Evolutionary conservation across 2,329 filamentous ascomycete species (phyloP).

Genomic region (Penicillium paneum): DNA sequence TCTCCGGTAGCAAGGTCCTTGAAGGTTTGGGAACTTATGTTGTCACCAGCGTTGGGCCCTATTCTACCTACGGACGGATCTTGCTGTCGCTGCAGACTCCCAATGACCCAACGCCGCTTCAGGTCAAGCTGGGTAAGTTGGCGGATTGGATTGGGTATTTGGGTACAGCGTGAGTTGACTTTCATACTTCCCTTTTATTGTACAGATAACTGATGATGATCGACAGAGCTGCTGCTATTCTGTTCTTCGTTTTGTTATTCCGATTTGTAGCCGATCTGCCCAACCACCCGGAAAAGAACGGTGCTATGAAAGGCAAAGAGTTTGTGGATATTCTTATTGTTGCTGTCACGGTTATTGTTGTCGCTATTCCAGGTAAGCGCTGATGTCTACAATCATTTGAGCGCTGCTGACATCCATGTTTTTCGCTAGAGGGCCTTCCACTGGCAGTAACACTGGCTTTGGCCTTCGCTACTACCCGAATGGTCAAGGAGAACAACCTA

Average conservation of each 20-base stretch:
- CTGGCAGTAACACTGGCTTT: constrained; percentile 74
- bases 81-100: constrained; percentile 71
- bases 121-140: constrained; percentile 71
- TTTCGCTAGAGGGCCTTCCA: constrained; percentile 61
- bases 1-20: constrained; percentile 76
- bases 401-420: constrained; percentile 35
- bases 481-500: constrained; percentile 74
- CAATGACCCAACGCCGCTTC: constrained; percentile 71
- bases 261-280: constrained; percentile 71
- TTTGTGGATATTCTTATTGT: constrained; percentile 76
- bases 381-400: not conserved
- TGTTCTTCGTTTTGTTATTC: constrained; percentile 84
- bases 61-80: constrained; percentile 73
- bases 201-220: constrained; percentile 8
- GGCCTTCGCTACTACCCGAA: constrained; percentile 72
- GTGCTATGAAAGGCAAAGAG: constrained; percentile 73
- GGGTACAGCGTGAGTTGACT: constrained; percentile 56
- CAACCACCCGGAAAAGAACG: constrained; percentile 46
- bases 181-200: not conserved
- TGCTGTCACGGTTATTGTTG: constrained; percentile 75
- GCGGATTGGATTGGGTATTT: constrained; percentile 76
- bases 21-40: constrained; percentile 73
- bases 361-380: constrained; percentile 61
- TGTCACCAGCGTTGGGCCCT: constrained; percentile 68
- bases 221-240: constrained; percentile 61